Conservation (phyloP, 139 green algal species). For the Pleodorina starrii region DNA sequence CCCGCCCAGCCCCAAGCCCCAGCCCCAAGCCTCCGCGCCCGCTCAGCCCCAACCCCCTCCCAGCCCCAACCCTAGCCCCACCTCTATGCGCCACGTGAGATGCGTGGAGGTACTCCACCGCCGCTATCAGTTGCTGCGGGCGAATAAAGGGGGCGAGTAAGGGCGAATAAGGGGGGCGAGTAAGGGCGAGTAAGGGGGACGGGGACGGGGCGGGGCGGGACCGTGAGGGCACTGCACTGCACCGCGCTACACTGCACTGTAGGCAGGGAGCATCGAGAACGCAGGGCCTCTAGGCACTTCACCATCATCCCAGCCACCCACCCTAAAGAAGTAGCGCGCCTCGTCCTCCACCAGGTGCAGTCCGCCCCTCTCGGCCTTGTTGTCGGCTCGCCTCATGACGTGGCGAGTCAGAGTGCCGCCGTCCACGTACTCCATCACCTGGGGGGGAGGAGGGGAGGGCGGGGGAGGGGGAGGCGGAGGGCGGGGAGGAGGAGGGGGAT, state of each 20-base stretch:
- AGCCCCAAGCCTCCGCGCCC: no score
- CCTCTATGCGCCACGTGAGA: slow-evolving; percentile 87
- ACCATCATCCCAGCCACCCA: slow-evolving; percentile 41
- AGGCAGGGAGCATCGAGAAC: no score
- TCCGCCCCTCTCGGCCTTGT: slow-evolving; percentile 48
- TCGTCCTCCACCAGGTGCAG: slow-evolving; percentile 79
- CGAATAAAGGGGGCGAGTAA: neutral
- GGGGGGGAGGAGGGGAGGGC: neutral
- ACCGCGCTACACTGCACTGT: no score
- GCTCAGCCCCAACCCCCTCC: no score
- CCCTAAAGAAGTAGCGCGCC: slow-evolving; percentile 90
- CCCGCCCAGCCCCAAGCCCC: no score
- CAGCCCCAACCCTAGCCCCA: no score
- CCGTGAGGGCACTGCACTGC: no score
- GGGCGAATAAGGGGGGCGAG: neutral
- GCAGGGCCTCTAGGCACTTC: no score
- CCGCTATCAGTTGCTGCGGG: slow-evolving; percentile 70
- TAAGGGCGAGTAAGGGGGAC: neutral
- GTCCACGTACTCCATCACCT: slow-evolving; percentile 85
- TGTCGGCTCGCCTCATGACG: slow-evolving; percentile 61
- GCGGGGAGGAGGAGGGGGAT: neutral
- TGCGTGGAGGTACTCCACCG: slow-evolving; percentile 90
- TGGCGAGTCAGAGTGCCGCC: slow-evolving; percentile 81
- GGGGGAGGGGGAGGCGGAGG: neutral
- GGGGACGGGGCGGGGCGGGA: no score